Percentiles rank a stretch among this genome's conserved stretches.
Conservation (phyloP, 306 rosid genomes). For the Trifolium pratense region DNA sequence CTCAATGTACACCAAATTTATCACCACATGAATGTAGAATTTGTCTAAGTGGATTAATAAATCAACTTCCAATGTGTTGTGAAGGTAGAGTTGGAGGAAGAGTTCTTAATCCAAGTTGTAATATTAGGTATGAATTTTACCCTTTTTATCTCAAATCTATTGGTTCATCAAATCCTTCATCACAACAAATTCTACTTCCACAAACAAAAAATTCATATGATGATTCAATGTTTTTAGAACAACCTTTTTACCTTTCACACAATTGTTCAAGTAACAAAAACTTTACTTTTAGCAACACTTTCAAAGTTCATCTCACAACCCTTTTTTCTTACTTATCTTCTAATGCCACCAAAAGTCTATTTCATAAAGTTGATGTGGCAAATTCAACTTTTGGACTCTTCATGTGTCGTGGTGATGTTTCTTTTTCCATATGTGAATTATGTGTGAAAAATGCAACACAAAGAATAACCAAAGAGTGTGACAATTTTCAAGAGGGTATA, state of each 20-base stretch:
- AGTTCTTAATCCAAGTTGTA: conserved; percentile 27
- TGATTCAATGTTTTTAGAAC: background rate
- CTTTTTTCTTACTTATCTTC: conserved; percentile 40
- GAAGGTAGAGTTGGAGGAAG: conserved; percentile 29
- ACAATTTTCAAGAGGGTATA: background rate
- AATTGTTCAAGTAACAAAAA: conserved; percentile 17
- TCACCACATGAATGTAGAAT: conserved; percentile 17
- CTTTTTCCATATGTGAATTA: background rate
- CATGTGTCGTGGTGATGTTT: conserved; percentile 41
- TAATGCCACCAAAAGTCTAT: conserved; percentile 1
- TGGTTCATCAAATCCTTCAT: background rate
- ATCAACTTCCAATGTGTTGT: background rate
- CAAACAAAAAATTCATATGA: background rate
- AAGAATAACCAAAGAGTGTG: background rate
- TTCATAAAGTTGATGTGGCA: background rate
- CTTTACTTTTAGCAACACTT: background rate
- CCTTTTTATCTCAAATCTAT: conserved; percentile 9
- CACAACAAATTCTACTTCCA: conserved; percentile 4
- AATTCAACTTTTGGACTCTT: conserved; percentile 24
- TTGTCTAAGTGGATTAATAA: conserved; percentile 1
- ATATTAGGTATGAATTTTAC: conserved; percentile 25
- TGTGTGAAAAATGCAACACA: conserved; percentile 22
- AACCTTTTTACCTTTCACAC: conserved; percentile 17
- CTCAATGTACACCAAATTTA: conserved; percentile 25
- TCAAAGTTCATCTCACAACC: background rate